Evolutionary conservation across 257 asterid species (phyloP).

Genomic region (Eustoma russellianum): DNA sequence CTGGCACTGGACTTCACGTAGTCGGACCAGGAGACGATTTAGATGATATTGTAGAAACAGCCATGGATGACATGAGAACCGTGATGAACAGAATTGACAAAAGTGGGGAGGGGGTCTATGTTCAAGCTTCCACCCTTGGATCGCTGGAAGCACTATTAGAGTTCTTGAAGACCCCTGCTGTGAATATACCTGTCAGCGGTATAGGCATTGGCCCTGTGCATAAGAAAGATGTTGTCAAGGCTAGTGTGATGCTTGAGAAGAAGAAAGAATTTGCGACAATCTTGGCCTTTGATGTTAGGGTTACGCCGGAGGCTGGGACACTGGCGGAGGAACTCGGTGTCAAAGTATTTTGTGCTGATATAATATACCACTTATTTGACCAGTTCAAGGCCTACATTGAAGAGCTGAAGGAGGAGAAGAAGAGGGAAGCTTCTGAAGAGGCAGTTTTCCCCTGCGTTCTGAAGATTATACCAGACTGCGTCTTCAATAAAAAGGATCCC

Average conservation of each 20-base stretch:
- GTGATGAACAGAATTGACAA: slow-evolving; percentile 90
- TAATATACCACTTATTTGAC: slow-evolving; percentile 80
- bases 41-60: slow-evolving; percentile 66
- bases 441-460: slow-evolving; percentile 96
- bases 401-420: slow-evolving; percentile 90
- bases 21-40: slow-evolving; percentile 82
- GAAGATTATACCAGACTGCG: slow-evolving; percentile 72
- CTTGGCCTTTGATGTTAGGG: slow-evolving; percentile 92
- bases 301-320: slow-evolving; percentile 85
- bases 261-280: slow-evolving; percentile 84
- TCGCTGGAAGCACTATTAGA: slow-evolving; percentile 92
- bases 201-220: slow-evolving; percentile 93
- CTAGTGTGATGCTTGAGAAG: slow-evolving; percentile 99
- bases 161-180: slow-evolving; percentile 88
- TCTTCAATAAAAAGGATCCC: slow-evolving; percentile 93
- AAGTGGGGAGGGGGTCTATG: slow-evolving; percentile 93
- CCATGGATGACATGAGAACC: slow-evolving; percentile 92
- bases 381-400: slow-evolving; percentile 95
- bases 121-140: slow-evolving; percentile 97
- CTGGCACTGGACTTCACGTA: slow-evolving; percentile 84
- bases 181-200: slow-evolving; percentile 93
- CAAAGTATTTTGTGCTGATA: slow-evolving; percentile 75
- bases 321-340: slow-evolving; percentile 89
- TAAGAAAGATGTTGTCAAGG: slow-evolving; percentile 94
- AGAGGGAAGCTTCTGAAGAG: slow-evolving; percentile 83